Evolutionary conservation across 1,139 yeast species (phyloP).

Genomic region (Pichia kudriavzevii): DNA sequence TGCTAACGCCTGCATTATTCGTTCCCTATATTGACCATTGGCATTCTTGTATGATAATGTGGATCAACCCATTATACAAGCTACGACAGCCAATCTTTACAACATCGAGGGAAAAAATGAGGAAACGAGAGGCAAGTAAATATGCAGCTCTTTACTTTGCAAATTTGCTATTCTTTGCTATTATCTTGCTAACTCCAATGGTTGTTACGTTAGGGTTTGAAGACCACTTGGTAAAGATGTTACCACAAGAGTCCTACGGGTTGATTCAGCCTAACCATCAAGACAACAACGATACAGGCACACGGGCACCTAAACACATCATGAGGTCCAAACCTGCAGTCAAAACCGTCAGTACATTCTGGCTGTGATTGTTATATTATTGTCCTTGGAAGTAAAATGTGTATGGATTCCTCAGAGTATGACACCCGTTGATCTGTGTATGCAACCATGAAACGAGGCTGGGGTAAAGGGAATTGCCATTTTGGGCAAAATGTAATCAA

Average conservation of each 20-base stretch:
- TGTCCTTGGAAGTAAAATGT: no score
- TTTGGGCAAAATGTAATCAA: conserved; percentile 2
- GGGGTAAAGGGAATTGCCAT: no score
- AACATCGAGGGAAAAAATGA: conserved; percentile 30
- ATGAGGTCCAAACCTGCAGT: conserved; percentile 20
- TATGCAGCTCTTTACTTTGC: conserved; percentile 39
- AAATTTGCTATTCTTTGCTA: conserved; percentile 23
- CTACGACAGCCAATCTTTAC: conserved; percentile 38
- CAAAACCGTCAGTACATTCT: conserved; percentile 19
- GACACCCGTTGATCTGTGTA: no score
- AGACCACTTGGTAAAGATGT: conserved; percentile 19
- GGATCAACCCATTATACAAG: conserved; percentile 65
- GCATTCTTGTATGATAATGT: conserved; percentile 74
- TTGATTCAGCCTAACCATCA: conserved; percentile 52
- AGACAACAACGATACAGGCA: conserved; percentile 57
- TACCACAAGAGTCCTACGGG: conserved; percentile 26
- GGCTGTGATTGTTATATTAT: conserved; percentile 17
- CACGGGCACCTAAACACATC: conserved; percentile 28
- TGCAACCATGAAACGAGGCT: no score
- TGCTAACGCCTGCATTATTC: conserved; percentile 55
- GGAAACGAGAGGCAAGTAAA: conserved; percentile 32
- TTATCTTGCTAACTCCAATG: conserved; percentile 21
- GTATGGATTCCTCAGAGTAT: no score
- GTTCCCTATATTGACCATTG: conserved; percentile 67
- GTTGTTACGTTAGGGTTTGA: conserved; percentile 17